Evolutionary conservation across 2,329 filamentous ascomycete genomes (phyloP).

Genomic region (Metarhizium humberi): DNA sequence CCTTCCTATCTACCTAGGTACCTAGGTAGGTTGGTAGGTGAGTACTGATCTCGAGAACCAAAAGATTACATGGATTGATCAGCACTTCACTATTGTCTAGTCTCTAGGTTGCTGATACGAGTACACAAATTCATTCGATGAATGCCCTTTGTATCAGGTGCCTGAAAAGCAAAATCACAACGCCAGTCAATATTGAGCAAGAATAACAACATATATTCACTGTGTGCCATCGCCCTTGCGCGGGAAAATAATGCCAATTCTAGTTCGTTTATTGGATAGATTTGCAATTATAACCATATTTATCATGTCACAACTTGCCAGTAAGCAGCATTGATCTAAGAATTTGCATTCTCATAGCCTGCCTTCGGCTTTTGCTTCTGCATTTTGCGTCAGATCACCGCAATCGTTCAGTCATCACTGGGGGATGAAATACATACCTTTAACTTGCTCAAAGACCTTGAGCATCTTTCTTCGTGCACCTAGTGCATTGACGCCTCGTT

Average conservation of each 20-base stretch:
- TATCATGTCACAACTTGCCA: neutral
- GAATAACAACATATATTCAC: neutral
- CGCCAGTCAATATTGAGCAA: too few species aligned
- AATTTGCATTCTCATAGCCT: constrained; percentile 38
- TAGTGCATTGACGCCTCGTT: constrained; percentile 86
- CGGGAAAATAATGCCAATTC: neutral
- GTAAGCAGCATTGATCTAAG: neutral
- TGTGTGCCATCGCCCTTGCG: neutral
- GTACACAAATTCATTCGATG: too few species aligned
- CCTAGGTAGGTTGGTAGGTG: too few species aligned
- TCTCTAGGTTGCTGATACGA: too few species aligned
- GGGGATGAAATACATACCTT: constrained; percentile 38
- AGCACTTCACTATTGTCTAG: too few species aligned
- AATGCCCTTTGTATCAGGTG: too few species aligned
- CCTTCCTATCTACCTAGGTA: too few species aligned
- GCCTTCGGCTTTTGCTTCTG: constrained; percentile 65
- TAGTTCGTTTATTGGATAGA: neutral
- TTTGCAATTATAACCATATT: neutral
- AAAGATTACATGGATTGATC: too few species aligned
- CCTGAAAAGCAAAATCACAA: too few species aligned
- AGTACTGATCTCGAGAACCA: too few species aligned
- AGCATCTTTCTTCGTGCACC: constrained; percentile 96
- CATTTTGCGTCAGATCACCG: constrained; percentile 10
- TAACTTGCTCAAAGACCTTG: constrained; percentile 98
- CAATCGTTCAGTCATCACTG: neutral